Base-by-base conservation (phyloP, 2,329 filamentous ascomycete species). In the Talaromyces verruculosus region DNA sequence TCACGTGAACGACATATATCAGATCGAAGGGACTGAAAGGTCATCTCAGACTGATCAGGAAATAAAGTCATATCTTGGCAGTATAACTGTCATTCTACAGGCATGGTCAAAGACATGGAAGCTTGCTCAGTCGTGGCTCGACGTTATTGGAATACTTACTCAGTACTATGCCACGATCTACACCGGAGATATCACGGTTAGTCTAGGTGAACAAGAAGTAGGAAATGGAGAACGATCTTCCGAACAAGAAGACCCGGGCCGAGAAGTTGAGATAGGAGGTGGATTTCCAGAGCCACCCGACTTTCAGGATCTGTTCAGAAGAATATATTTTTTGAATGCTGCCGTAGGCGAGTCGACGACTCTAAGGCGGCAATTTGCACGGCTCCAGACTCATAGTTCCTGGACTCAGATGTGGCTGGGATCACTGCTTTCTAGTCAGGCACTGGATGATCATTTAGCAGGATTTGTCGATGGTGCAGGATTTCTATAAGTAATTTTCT, bases 31-130 rank as follows among this genome's bases (percentile, higher is more conserved):
- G 19, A 13, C 30, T 37, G 33, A 37, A 37, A 57, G 17, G 35
- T 35, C 51, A 25, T 35, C 28, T 13, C 13, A 30, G n/a, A 22
- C 53, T 57, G 53, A 39, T 57, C 30, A 39, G 53, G 33, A 57
- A 57, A 57, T 57, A 37, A 37, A 57, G 30, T 37, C 53, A 13
- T 25, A 37, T 57, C 53, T 57, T 57, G 30, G n/a, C 22, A 22
- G 25, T 15, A 22, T 37, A 37, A 37, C 37, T 57, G 30, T 33
- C n/a, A 57, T 57, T 37, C 30, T 57, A 13, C 28, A 57, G 17
- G 37, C 53, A 57, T 57, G 53, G 53, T 33, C 53, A 57, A 57
- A 57, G 8, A 57, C 53, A 22, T 57, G 53, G 53, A 57, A 57
- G 53, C 53, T 57, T 15, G 53, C 53, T 22, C 30, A 57, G 30